Percentiles rank a stretch among this genome's conserved stretches.
Evolutionary conservation across 768 basidiomycete species (phyloP).

Genomic region (Trametes coccinea): DNA sequence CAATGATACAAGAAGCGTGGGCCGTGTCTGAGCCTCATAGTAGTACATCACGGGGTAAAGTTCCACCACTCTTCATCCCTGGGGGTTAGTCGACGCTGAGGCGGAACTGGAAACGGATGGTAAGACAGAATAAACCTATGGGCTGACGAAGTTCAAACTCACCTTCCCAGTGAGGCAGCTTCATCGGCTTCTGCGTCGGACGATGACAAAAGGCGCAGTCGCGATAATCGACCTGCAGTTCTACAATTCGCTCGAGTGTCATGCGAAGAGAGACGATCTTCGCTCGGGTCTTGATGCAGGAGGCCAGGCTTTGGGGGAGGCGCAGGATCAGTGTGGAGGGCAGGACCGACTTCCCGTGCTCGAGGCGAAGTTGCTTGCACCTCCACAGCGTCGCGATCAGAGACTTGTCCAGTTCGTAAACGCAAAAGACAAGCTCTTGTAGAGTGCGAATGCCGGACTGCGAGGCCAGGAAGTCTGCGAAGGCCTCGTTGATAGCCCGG

Average conservation of each 20-base stretch:
- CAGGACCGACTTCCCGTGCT: background rate
- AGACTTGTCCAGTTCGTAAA: background rate
- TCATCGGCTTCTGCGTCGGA: background rate
- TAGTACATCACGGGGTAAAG: too few relatives aligned
- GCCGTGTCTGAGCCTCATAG: too few relatives aligned
- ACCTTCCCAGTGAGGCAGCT: background rate
- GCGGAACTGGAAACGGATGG: too few relatives aligned
- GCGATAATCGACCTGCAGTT: background rate
- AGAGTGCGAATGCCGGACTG: background rate
- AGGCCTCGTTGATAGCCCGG: background rate
- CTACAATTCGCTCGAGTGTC: background rate
- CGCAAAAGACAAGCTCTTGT: background rate
- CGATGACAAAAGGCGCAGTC: constrained; percentile 4
- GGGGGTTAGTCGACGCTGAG: too few relatives aligned
- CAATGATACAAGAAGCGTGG: too few relatives aligned
- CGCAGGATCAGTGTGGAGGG: background rate
- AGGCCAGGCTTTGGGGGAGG: background rate
- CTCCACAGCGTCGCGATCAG: background rate
- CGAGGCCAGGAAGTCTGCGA: background rate
- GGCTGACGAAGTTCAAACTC: background rate
- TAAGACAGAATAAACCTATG: too few relatives aligned
- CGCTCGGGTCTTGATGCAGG: background rate
- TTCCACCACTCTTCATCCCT: too few relatives aligned
- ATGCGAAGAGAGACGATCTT: background rate
- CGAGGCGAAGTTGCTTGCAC: background rate